A percentile compares a stretch with the other conserved stretches of the same genome.
phyloP scores from a whole-genome alignment of 108 stramenopile species.

The Mayamaea pseudoterrestris region DNA sequence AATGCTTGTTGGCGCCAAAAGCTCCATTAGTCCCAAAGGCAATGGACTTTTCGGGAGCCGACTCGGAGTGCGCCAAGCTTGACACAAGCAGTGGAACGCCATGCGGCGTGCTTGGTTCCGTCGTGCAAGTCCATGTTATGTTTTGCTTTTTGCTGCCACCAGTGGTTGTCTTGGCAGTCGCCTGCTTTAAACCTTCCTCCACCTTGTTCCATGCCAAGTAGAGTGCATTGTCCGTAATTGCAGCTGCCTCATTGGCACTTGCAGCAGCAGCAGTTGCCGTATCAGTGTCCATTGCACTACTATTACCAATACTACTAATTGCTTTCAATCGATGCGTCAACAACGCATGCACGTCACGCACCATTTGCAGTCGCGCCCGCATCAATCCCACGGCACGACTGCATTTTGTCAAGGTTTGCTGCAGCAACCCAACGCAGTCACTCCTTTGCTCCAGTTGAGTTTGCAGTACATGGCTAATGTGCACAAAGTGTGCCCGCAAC shows the following conservation, averaged over 20 bases:
- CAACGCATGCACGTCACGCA: slow-evolving; percentile 48
- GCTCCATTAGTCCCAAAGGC: background rate
- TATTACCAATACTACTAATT: slow-evolving; percentile 1
- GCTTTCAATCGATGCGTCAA: slow-evolving; percentile 30
- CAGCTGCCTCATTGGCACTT: no score
- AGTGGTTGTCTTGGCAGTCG: slow-evolving; percentile 2
- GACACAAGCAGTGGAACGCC: slow-evolving; percentile 61
- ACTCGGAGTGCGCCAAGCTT: no score
- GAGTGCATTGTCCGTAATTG: background rate
- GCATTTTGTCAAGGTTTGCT: slow-evolving; percentile 30
- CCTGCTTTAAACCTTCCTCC: slow-evolving; percentile 15
- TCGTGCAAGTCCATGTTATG: slow-evolving; percentile 9
- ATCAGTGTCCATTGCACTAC: slow-evolving; percentile 4
- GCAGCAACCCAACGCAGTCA: slow-evolving; percentile 37
- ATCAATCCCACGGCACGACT: slow-evolving; percentile 43
- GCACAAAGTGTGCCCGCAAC: slow-evolving; percentile 68
- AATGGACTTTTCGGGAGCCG: slow-evolving; percentile 35
- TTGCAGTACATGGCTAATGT: slow-evolving; percentile 43
- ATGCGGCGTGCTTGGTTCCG: slow-evolving; percentile 55
- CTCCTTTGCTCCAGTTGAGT: slow-evolving; percentile 23
- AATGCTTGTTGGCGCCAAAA: background rate
- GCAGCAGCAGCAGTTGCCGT: background rate
- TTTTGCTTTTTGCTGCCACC: background rate
- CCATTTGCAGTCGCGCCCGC: slow-evolving; percentile 52
- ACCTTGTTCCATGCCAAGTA: slow-evolving; percentile 4